Evolutionary conservation across 169 alveolate genomes (phyloP), one percentile per base, ranked within the genome.

Genomic region (Plasmodium fragile): DNA sequence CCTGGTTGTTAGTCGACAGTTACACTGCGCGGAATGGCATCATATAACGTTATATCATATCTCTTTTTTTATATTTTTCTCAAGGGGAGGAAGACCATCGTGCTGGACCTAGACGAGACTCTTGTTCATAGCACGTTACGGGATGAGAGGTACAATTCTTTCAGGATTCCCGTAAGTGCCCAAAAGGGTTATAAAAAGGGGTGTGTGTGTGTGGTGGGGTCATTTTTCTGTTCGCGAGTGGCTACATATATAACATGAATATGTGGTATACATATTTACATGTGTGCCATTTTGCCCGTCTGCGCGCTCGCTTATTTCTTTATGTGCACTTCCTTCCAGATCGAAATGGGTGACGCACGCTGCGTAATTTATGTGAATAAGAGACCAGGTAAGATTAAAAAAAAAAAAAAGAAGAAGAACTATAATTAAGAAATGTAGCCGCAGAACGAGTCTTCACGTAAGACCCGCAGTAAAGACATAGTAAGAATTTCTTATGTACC

Each of bases 101-200:
- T 96, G 7, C 85, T 96, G 69, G 97, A 96, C 45, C 84, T 96
- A 30, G 97, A 96, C 52, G 97, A 96, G 84, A 96, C 97, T n/a
- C 95, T 96, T 65, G 95, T 96, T 78, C 97, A 95, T 53, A 94
- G 96, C 78, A 83, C 96, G 18, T 91, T 96, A 75, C 79, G 77
- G 25, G 94, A 91, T 25, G 95, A 93, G 28, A 72, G 92, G 71
- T 75, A 77, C 22, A 90, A 94, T 52, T 83, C 97, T 53, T 96
- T 96, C 78, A 90, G 85, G 77, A 93, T 96, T 5, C 70, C 82
- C 59, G 96, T 93, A 53, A 59, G 90, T 30, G 71, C 13, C 36
- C n/a, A 53, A 78, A 30, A 8, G 30, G 34, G 32, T 71, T 32
- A 30, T 43, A 53, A 53, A 8, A 81, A 30, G 32, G 43, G 36